Conservation (phyloP, 1,139 yeast genomes). For the Casaregolazyma suthepensis region DNA sequence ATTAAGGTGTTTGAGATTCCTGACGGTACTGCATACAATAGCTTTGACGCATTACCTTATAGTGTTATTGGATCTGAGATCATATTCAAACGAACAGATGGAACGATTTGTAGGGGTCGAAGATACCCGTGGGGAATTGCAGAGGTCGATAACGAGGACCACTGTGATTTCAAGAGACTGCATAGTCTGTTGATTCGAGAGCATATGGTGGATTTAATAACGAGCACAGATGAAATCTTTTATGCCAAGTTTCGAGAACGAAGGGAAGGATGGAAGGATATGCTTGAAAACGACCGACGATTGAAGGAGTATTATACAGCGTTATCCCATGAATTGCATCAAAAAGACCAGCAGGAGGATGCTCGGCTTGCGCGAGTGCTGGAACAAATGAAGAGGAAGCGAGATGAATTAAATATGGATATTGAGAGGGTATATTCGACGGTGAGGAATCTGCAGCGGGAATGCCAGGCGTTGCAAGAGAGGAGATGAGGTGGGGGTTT, state of each 20-base stretch:
- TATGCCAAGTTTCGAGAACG: slow-evolving; percentile 43
- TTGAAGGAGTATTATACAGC: background rate
- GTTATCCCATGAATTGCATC: background rate
- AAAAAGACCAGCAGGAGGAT: background rate
- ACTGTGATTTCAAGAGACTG: slow-evolving; percentile 59
- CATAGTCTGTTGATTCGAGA: slow-evolving; percentile 58
- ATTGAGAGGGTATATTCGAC: background rate
- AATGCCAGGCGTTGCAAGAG: background rate
- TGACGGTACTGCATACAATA: slow-evolving; percentile 31
- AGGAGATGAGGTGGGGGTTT: background rate
- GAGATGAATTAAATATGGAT: background rate
- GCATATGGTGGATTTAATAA: slow-evolving; percentile 66
- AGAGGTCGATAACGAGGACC: slow-evolving; percentile 58
- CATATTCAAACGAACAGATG: slow-evolving; percentile 29
- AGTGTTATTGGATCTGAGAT: slow-evolving; percentile 50
- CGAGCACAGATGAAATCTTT: slow-evolving; percentile 75
- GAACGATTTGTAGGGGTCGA: slow-evolving; percentile 51
- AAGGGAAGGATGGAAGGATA: background rate
- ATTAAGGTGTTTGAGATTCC: slow-evolving; percentile 56
- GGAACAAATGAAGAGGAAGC: background rate
- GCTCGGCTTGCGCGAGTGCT: background rate
- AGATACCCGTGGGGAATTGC: slow-evolving; percentile 67
- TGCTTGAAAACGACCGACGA: background rate
- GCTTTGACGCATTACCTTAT: slow-evolving; percentile 41
- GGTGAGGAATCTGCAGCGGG: background rate